Evolutionary conservation across 108 stramenopile species (phyloP), one percentile per base, ranked within the genome.

Genomic region (Conticribra weissflogii): DNA sequence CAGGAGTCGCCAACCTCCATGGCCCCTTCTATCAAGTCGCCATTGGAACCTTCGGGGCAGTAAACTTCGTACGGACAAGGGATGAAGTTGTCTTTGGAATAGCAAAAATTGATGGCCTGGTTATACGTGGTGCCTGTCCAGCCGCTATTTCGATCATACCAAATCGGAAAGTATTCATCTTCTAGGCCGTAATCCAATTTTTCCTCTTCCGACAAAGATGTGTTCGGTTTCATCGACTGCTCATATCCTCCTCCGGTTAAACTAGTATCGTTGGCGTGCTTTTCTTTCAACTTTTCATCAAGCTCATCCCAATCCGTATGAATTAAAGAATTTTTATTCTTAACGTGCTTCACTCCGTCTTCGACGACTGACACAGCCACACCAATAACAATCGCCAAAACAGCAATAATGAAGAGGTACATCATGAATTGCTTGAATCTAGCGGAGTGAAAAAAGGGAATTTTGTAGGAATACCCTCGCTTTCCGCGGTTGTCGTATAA

Each of bases 101-200:
- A 5, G 36, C 36, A 41, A 41, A 41, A 41, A 5, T 9, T 41
- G 36, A 41, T 5, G 5, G 36, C 36, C 12, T 41, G 8, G 36
- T 9, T 12, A 5, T 12, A 41, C 8, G 36, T 41, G 5, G 5
- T 5, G 36, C 36, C 36, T 5, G 5, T 41, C 36, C 36, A 41
- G 5, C 36, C 36, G 36, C 8, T 9, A 12, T 5, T 25, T 27
- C 59, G 59, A 48, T 53, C 50, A 19, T 45, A 71, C 70, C 70
- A 71, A 1, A 71, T 44, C 5, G 70, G 70, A 8, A 61, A 46
- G 17, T 61, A 71, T 22, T 45, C 60, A 25, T 62, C 60, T 16
- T 32, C 46, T 51, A 52, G 5, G 3, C 51, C 3, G 29, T 52
- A 54, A 34, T 29, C 32, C 46, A 34, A 23, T 32, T 30, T 27